Percentiles rank a stretch among this genome's conserved stretches.
Conservation (phyloP, 768 basidiomycete genomes). For the Leccinum rimulosum region DNA sequence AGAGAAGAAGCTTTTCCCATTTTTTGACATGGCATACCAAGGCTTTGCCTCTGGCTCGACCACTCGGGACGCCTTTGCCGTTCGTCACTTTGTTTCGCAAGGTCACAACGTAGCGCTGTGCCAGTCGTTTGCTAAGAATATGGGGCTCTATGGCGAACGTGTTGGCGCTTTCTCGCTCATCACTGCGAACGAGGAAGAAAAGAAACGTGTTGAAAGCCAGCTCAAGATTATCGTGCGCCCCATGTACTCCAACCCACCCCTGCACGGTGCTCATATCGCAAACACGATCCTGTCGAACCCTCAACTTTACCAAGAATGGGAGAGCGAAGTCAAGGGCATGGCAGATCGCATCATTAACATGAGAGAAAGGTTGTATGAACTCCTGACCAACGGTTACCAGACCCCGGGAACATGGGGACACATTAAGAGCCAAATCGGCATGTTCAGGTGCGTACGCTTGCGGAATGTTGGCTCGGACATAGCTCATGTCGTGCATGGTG, state of each 20-base stretch:
- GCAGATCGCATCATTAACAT: constrained; percentile 92
- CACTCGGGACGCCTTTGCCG: constrained; percentile 87
- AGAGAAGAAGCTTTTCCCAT: constrained; percentile 90
- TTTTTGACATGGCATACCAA: constrained; percentile 99
- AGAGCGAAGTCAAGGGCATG: constrained; percentile 92
- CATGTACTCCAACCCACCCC: constrained; percentile 97
- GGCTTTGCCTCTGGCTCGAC: constrained; percentile 97
- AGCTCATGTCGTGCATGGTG: constrained; percentile 4
- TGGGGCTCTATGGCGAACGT: constrained; percentile 98
- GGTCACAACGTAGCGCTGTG: constrained; percentile 89
- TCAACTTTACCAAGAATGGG: constrained; percentile 83
- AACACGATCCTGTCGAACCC: constrained; percentile 75
- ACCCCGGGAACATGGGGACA: constrained; percentile 96
- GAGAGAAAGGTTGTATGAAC: constrained; percentile 78
- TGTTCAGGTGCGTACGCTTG: constrained; percentile 76
- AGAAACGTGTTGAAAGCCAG: constrained; percentile 87
- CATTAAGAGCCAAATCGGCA: constrained; percentile 94
- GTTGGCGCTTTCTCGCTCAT: constrained; percentile 94
- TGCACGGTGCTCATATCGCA: constrained; percentile 86
- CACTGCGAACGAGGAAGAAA: constrained; percentile 66
- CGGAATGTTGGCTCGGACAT: background rate
- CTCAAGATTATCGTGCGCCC: constrained; percentile 94
- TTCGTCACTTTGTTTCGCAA: constrained; percentile 88
- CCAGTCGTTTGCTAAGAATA: constrained; percentile 99
- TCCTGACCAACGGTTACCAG: constrained; percentile 71